phyloP scores from a whole-genome alignment of 345 rosid species.

The Nephelium lappaceum region DNA sequence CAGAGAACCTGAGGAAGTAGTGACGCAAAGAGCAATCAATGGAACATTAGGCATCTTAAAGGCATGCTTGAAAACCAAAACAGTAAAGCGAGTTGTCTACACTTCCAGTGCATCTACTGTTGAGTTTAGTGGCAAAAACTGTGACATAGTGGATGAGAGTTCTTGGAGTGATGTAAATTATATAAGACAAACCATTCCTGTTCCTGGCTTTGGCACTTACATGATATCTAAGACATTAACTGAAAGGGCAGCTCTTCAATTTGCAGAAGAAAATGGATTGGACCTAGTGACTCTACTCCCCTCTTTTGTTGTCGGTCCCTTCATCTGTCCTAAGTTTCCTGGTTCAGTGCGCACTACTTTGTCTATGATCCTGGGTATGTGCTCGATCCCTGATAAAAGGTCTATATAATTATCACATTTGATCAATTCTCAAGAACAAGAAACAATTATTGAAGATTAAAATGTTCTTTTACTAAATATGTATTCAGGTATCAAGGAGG shows the following conservation, averaged over 20 bases:
- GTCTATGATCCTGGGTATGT: constrained; percentile 34
- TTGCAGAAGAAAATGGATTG: constrained; percentile 34
- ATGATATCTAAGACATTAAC: constrained; percentile 37
- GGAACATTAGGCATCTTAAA: constrained; percentile 57
- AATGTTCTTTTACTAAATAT: not conserved
- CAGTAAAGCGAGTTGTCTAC: constrained; percentile 62
- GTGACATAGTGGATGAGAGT: constrained; percentile 3
- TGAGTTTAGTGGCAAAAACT: not conserved
- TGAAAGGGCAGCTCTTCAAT: constrained; percentile 38
- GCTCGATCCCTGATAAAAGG: not conserved
- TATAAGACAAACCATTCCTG: not conserved
- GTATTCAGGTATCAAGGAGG: not conserved
- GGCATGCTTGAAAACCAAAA: constrained; percentile 51
- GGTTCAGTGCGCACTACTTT: constrained; percentile 21
- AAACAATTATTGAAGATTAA: not conserved
- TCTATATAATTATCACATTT: too few species aligned
- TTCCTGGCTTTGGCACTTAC: not conserved
- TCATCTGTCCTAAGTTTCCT: constrained; percentile 43
- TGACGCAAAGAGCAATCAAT: constrained; percentile 47
- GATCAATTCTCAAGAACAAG: not conserved
- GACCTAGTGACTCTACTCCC: constrained; percentile 47
- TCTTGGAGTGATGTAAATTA: constrained; percentile 17
- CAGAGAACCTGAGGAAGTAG: constrained; percentile 48
- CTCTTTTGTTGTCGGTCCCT: constrained; percentile 41
- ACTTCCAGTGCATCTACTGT: constrained; percentile 51